Base-by-base conservation (phyloP, 306 rosid species). In the Gynostemma pentaphyllum region DNA sequence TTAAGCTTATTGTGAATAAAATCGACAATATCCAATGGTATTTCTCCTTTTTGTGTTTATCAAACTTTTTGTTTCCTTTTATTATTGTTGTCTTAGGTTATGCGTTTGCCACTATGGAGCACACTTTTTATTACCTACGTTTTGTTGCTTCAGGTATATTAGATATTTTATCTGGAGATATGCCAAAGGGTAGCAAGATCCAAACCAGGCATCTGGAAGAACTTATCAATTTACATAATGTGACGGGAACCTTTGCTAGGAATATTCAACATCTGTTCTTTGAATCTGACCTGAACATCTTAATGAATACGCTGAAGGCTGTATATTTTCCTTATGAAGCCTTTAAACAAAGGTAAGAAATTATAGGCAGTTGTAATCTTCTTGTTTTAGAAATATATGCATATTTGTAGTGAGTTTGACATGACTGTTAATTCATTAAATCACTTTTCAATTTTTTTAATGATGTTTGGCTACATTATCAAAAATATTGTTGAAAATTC, bases 111-210 rank as follows among this genome's bases (percentile, higher is more conserved):
- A 19, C 70, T 22, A 34, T 30, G 8, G 52, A 26, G 23, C 14
- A 7, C n/a, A n/a, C n/a, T n/a, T n/a, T n/a, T n/a, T n/a, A n/a
- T n/a, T n/a, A n/a, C n/a, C n/a, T n/a, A n/a, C 53, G 21, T 40
- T 32, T 64, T 13, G 28, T 59, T 56, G 45, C 51, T 66, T 59
- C 76, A 94, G 99, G 99, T 68, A 81, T 88, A 70, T 79, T 80
- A 46, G 97, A 94, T 75, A 83, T 83, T 68, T 76, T 94, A 69
- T 85, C 97, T 60, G 95, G 97, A 53, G 97, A 86, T 72, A 88
- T 86, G 97, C 95, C 91, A 48, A 94, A 94, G 83, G 99, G 99
- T 70, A 85, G 76, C 72, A 94, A 82, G 82, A 83, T 84, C 76
- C 99, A 88, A 80, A 81, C 88, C 6, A 94, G 83, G 80, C 99